Evolutionary conservation across 768 basidiomycete genomes (phyloP).

Genomic region (Suillus discolor): DNA sequence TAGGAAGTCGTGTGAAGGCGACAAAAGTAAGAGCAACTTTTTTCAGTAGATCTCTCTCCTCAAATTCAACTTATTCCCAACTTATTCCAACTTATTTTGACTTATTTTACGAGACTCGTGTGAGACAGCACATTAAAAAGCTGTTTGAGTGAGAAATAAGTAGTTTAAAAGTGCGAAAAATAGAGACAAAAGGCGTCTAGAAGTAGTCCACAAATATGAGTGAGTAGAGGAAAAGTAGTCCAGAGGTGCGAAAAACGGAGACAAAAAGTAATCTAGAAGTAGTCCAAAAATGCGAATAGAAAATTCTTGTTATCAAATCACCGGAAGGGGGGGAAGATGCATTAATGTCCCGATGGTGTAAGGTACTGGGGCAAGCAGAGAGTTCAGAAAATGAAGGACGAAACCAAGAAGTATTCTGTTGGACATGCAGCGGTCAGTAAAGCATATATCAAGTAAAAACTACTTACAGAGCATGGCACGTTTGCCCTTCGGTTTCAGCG

Average conservation of each 20-base stretch:
- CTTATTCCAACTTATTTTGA: background rate
- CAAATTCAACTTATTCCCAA: background rate
- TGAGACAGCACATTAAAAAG: background rate
- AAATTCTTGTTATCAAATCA: no score
- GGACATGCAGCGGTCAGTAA: background rate
- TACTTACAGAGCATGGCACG: background rate
- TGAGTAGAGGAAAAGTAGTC: no score
- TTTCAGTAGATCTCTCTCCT: background rate
- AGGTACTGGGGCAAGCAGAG: no score
- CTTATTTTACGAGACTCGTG: background rate
- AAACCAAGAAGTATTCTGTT: background rate
- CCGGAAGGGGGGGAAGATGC: no score
- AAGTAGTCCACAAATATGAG: no score
- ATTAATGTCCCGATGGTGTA: no score
- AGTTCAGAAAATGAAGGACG: no score
- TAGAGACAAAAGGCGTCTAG: background rate
- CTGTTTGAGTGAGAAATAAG: background rate
- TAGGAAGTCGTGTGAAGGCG: background rate
- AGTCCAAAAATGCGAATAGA: no score
- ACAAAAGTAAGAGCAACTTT: background rate
- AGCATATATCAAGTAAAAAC: background rate
- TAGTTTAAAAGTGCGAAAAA: background rate
- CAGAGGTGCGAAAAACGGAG: background rate
- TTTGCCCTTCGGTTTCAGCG: background rate
- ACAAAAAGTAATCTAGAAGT: no score